phyloP scores from a whole-genome alignment of 106 monocot genomes.

The Posidonia australis region DNA sequence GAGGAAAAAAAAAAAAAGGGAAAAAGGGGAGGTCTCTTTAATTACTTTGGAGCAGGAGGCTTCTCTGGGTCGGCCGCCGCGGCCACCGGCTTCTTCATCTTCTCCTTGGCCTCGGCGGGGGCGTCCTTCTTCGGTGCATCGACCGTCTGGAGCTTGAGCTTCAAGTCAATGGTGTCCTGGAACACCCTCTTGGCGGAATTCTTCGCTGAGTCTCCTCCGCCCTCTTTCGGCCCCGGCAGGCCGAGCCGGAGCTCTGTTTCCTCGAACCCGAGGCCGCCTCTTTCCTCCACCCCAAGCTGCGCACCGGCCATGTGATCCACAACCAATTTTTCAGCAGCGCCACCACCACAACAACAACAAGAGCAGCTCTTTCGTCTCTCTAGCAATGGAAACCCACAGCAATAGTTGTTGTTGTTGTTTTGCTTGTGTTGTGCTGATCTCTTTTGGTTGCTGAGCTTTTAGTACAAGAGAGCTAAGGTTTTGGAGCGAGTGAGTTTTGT shows the following conservation, averaged over 20 bases:
- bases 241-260: slow-evolving; percentile 70
- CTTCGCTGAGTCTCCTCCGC: slow-evolving; percentile 11
- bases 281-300: background rate
- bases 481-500: background rate
- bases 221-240: slow-evolving; percentile 28
- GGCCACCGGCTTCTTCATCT: slow-evolving; percentile 20
- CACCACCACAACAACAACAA: background rate
- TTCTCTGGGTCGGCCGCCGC: slow-evolving; percentile 25
- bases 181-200: slow-evolving; percentile 43
- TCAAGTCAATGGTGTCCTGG: slow-evolving; percentile 44
- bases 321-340: background rate
- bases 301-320: slow-evolving; percentile 1
- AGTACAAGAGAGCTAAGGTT: background rate
- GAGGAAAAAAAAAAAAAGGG: background rate
- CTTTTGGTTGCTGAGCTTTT: no score
- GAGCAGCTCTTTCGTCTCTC: background rate
- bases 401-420: background rate
- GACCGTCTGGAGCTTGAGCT: slow-evolving; percentile 39
- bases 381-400: background rate
- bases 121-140: slow-evolving; percentile 3
- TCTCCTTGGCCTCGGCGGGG: slow-evolving; percentile 1
- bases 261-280: slow-evolving; percentile 26
- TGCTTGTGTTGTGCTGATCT: background rate
- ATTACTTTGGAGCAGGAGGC: slow-evolving; percentile 48
- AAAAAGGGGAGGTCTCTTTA: no score